Conservation (phyloP, 2,329 filamentous ascomycete species). For the Nemania diffusa region DNA sequence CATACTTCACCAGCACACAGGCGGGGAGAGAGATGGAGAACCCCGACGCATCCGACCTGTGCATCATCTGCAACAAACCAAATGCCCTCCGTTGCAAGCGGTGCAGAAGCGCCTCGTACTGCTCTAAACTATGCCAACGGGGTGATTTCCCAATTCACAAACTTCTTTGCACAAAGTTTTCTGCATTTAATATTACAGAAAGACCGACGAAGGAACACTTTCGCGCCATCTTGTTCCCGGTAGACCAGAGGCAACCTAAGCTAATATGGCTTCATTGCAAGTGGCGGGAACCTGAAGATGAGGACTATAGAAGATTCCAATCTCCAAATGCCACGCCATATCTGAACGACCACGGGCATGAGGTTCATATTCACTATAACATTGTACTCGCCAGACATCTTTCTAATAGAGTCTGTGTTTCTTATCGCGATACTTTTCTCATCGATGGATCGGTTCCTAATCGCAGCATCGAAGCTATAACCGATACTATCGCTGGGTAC, state of each 20-base stretch:
- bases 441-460: slow-evolving; percentile 17
- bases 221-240: slow-evolving; percentile 27
- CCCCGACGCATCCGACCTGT: not conserved
- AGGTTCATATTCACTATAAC: slow-evolving; percentile 1
- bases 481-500: not conserved
- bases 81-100: slow-evolving; percentile 11
- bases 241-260: slow-evolving; percentile 6
- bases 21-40: too few species aligned
- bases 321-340: not conserved
- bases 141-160: slow-evolving; percentile 24
- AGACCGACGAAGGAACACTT: slow-evolving; percentile 12
- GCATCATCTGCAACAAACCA: slow-evolving; percentile 27
- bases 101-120: slow-evolving; percentile 26
- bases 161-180: slow-evolving; percentile 20
- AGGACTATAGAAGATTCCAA: too few species aligned
- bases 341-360: not conserved
- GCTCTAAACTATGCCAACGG: slow-evolving; percentile 20
- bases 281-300: too few species aligned
- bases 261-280: slow-evolving; percentile 30
- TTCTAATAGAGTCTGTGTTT: slow-evolving; percentile 7
- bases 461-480: slow-evolving; percentile 4
- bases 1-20: too few species aligned
- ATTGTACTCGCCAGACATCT: not conserved
- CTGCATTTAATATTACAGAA: not conserved
- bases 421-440: slow-evolving; percentile 11